Evolutionary conservation across 257 asterid species (phyloP).

Genomic region (Eucommia ulmoides): DNA sequence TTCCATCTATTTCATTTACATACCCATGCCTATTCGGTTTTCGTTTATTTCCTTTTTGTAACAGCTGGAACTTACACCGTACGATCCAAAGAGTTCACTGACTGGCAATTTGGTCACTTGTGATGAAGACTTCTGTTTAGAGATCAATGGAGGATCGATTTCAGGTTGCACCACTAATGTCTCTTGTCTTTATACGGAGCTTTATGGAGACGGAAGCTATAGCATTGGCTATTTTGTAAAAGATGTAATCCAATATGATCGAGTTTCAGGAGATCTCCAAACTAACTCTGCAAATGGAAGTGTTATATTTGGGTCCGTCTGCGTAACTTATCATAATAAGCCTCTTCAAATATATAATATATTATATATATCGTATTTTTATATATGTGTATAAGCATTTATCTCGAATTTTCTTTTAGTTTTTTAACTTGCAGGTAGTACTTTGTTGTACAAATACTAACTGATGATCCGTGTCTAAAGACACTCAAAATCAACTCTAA

Average conservation of each 20-base stretch:
- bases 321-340: background rate
- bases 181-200: slow-evolving; percentile 79
- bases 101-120: slow-evolving; percentile 64
- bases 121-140: slow-evolving; percentile 50
- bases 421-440: too few species aligned
- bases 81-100: slow-evolving; percentile 60
- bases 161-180: slow-evolving; percentile 56
- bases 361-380: too few species aligned
- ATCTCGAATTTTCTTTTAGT: too few species aligned
- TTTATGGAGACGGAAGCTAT: slow-evolving; percentile 88
- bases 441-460: too few species aligned
- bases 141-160: slow-evolving; percentile 37
- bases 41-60: slow-evolving; percentile 8
- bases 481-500: too few species aligned
- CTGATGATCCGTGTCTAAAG: too few species aligned
- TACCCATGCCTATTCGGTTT: too few species aligned
- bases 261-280: slow-evolving; percentile 90
- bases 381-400: too few species aligned
- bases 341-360: too few species aligned
- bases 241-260: slow-evolving; percentile 83
- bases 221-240: slow-evolving; percentile 93
- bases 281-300: slow-evolving; percentile 84
- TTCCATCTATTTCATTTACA: background rate
- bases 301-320: slow-evolving; percentile 83
- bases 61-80: slow-evolving; percentile 83